These are phyloP conservation scores for Potentilla sterilis DNA, from an alignment of 306 rosid species.

Conservation along the genomic window DNA sequence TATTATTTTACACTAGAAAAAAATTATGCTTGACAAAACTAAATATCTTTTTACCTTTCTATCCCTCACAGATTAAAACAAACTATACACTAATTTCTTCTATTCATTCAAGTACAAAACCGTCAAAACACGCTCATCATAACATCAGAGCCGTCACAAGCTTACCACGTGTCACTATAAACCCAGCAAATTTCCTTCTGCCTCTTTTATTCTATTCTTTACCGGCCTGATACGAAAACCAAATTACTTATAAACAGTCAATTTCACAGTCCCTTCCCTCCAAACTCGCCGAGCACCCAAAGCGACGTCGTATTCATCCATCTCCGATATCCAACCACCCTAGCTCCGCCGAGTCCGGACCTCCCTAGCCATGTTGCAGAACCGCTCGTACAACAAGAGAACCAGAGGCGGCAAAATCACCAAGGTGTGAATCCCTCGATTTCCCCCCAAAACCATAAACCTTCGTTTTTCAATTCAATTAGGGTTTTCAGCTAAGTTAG, in stretches of 20 bases:
- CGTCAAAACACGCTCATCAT: no score
- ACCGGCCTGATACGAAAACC: background rate
- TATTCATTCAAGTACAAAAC: no score
- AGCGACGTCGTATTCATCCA: background rate
- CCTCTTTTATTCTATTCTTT: background rate
- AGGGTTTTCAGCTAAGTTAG: background rate
- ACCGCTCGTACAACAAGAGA: constrained; percentile 77
- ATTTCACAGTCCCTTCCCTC: constrained; percentile 1
- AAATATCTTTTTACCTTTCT: no score
- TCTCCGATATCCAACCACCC: background rate
- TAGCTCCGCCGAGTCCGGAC: background rate
- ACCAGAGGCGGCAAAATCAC: constrained; percentile 72
- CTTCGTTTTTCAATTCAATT: background rate
- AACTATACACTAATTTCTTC: no score
- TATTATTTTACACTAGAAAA: no score
- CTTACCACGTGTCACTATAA: background rate
- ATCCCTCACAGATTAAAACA: no score
- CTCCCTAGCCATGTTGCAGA: constrained; percentile 61
- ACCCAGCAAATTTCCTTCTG: no score
- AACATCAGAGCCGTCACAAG: background rate
- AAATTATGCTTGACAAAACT: no score
- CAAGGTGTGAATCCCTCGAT: constrained; percentile 42
- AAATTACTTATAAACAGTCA: background rate
- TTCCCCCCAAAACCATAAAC: constrained; percentile 24
- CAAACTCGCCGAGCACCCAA: background rate